A percentile compares a stretch with the other conserved stretches of the same genome.
These are phyloP conservation scores for Boletus semigastroideus DNA, from an alignment of 1,284 basidiomycete species.

Conservation along the genomic window DNA sequence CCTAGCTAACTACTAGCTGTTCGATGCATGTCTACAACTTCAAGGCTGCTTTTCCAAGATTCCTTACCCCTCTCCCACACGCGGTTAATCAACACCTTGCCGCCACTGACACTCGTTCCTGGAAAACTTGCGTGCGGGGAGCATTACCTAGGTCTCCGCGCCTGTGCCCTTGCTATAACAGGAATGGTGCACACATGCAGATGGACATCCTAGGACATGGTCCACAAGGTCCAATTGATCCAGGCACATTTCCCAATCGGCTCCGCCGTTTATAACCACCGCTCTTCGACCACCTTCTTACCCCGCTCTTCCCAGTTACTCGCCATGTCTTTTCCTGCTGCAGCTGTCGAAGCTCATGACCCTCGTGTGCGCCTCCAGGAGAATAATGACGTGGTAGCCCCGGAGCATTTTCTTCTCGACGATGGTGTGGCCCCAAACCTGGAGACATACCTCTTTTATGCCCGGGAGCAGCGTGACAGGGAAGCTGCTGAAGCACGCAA, in stretches of 20 bases:
- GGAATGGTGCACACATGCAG: conserved; percentile 1
- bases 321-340: conserved; percentile 22
- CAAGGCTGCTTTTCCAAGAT: no score
- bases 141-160: not conserved
- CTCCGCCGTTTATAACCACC: conserved; percentile 12
- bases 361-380: conserved; percentile 14
- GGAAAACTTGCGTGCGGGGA: no score
- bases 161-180: not conserved
- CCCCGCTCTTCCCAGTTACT: not conserved
- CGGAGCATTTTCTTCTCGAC: conserved; percentile 19
- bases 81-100: not conserved
- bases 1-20: no score
- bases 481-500: conserved; percentile 34
- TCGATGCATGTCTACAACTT: no score
- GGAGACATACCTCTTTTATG: conserved; percentile 34
- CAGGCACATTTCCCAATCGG: not conserved
- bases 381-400: conserved; percentile 4
- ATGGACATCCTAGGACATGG: not conserved
- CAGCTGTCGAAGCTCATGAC: conserved; percentile 19
- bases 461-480: conserved; percentile 29
- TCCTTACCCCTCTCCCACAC: no score
- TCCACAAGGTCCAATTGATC: not conserved
- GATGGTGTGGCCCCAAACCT: conserved; percentile 29
- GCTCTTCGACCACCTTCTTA: not conserved
- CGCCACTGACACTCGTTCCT: not conserved